These are phyloP conservation scores for Sclerotinia subarctica DNA, from an alignment of 2,329 filamentous ascomycete genomes.

Conservation along the genomic window DNA sequence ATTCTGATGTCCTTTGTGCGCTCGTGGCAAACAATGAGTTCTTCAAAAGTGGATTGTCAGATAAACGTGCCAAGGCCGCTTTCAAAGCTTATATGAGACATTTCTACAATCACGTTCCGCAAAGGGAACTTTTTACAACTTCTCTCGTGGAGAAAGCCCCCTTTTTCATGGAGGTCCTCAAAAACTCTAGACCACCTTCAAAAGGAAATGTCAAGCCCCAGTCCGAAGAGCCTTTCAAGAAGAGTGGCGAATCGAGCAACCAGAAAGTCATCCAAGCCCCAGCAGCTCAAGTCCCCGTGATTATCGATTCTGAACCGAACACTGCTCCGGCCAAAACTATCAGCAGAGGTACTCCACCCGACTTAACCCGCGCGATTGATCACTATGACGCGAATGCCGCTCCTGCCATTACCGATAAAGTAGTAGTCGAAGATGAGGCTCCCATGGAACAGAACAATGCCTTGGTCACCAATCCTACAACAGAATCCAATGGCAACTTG, in stretches of 20 bases:
- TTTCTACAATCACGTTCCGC: conserved; percentile 20
- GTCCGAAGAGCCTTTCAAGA: background rate
- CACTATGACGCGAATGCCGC: background rate
- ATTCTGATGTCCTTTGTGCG: conserved; percentile 11
- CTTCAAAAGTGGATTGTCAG: background rate
- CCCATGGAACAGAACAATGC: background rate
- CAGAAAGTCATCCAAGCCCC: background rate
- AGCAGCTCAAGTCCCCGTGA: background rate
- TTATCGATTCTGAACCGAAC: background rate
- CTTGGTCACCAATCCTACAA: background rate
- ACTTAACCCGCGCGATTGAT: background rate
- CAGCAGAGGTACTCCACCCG: background rate
- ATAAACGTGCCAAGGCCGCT: conserved; percentile 17
- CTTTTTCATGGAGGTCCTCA: background rate
- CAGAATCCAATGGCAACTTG: background rate
- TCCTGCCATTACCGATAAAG: background rate
- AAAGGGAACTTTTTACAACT: background rate
- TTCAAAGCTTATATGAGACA: conserved; percentile 16
- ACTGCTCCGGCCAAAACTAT: background rate
- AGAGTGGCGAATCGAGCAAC: background rate
- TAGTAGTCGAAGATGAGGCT: background rate
- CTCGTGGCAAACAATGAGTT: conserved; percentile 20
- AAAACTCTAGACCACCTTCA: background rate
- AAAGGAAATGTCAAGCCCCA: background rate
- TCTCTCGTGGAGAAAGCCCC: background rate